Evolutionary conservation across 1,139 yeast genomes (phyloP).

Genomic region (Suhomyces maxii): DNA sequence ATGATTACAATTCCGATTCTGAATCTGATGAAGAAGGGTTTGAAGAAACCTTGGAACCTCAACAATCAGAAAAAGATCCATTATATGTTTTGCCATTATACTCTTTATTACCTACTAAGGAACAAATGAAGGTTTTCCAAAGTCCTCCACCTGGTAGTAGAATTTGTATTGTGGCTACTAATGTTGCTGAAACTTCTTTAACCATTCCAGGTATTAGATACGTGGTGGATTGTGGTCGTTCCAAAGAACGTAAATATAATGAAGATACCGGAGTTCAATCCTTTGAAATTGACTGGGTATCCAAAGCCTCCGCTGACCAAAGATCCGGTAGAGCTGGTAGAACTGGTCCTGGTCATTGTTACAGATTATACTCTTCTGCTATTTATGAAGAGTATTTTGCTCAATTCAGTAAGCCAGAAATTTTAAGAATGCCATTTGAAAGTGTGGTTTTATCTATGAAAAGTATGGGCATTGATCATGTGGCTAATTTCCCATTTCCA

Average conservation of each 20-base stretch:
- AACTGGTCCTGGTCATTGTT: constrained; percentile 99
- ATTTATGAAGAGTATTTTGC: constrained; percentile 83
- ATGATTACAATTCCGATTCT: constrained; percentile 35
- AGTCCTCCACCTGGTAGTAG: constrained; percentile 84
- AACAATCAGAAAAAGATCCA: constrained; percentile 78
- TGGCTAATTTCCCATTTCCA: constrained; percentile 93
- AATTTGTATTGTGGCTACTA: constrained; percentile 91
- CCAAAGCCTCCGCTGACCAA: constrained; percentile 95
- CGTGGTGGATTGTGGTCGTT: constrained; percentile 93
- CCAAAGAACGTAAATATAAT: constrained; percentile 83
- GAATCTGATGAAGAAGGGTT: constrained; percentile 75
- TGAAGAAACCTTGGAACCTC: constrained; percentile 75
- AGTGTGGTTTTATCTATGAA: constrained; percentile 94
- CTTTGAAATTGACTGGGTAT: constrained; percentile 87
- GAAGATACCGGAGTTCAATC: constrained; percentile 90
- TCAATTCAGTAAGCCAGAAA: constrained; percentile 86
- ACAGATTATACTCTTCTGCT: constrained; percentile 91
- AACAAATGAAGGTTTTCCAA: constrained; percentile 91
- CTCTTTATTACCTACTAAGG: constrained; percentile 86
- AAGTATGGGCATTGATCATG: constrained; percentile 92
- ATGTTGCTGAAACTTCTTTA: constrained; percentile 95
- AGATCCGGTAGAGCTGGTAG: constrained; percentile 99
- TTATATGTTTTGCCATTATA: constrained; percentile 88
- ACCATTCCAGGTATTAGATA: constrained; percentile 96
- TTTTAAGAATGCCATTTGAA: constrained; percentile 92